A percentile compares a stretch with the other conserved stretches of the same genome.
Conservation (phyloP, 495 filamentous ascomycete genomes). For the Talaromyces ruber region DNA sequence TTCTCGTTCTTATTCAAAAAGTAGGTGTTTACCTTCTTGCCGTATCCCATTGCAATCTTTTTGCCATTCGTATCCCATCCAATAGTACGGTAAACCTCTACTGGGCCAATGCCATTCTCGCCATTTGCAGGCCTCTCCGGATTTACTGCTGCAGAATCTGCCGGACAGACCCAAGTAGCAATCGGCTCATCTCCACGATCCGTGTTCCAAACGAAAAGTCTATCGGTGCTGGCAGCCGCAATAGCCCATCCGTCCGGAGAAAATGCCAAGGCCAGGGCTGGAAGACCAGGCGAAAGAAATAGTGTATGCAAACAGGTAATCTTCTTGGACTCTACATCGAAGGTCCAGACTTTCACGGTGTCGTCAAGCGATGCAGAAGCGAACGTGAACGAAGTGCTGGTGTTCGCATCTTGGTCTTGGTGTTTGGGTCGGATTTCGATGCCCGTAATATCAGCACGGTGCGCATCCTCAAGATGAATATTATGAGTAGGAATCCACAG, state of each 20-base stretch:
- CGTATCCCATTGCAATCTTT: constrained; percentile 63
- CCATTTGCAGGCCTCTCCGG: constrained; percentile 25
- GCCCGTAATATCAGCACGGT: constrained; percentile 37
- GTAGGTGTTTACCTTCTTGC: constrained; percentile 46
- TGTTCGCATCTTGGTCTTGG: constrained; percentile 12
- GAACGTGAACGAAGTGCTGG: constrained; percentile 23
- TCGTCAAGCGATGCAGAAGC: constrained; percentile 48
- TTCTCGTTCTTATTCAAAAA: background rate
- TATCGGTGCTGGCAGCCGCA: constrained; percentile 57
- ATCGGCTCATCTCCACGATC: constrained; percentile 57
- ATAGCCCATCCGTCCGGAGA: constrained; percentile 66
- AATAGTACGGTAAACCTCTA: constrained; percentile 41
- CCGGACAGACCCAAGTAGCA: constrained; percentile 47
- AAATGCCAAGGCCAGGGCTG: constrained; percentile 56
- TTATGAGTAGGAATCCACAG: constrained; percentile 41
- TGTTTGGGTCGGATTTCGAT: constrained; percentile 33
- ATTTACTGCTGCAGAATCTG: constrained; percentile 21
- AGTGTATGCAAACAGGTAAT: constrained; percentile 47
- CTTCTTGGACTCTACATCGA: constrained; percentile 47
- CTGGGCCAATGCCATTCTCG: constrained; percentile 27
- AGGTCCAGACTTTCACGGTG: constrained; percentile 62
- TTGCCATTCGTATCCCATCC: constrained; percentile 72
- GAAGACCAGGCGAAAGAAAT: constrained; percentile 33
- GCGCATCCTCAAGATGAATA: constrained; percentile 28
- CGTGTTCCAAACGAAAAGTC: constrained; percentile 63